Evolutionary conservation across 345 rosid genomes (phyloP), one percentile per base, ranked within the genome.

Genomic region (Mangifera indica): DNA sequence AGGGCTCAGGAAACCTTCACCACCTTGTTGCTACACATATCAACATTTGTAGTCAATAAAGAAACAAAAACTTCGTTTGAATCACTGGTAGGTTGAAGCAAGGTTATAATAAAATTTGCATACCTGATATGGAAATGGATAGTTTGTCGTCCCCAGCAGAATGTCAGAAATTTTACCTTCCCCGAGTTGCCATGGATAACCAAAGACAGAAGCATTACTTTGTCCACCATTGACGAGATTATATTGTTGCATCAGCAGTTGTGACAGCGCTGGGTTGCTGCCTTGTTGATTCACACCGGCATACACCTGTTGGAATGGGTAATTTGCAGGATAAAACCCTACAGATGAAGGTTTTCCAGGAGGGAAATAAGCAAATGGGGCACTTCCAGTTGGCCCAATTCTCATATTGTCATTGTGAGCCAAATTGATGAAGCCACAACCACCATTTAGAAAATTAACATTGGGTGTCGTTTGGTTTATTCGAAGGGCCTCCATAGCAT

Each of bases 121-220:
- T 24, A 77, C 80, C 77, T 72, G 77, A 51, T 2, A 7, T 9
- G 68, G 66, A 37, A 52, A 45, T 53, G 53, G 52, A 51, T n/a
- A 52, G 60, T 54, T 34, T 60, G 22, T 10, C 0, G 67, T 56
- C 0, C 66, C 63, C 4, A 64, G 51, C 24, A 62, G 61, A 22
- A 56, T 48, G 52, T 67, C 67, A n/a, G 5, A 37, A 5, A 49
- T 56, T n/a, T 66, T 70, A n/a, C 26, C 18, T 22, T 66, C 60
- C 7, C 45, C 57, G 13, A 54, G 45, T 17, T 48, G 49, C 1
- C 49, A 70, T 4, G 70, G 52, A 58, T 65, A 17, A 65, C 59
- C 22, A 17, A 26, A 22, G 49, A 8, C 57, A 20, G 67, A 1
- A 54, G 46, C 56, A 51, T 24, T 34, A 56, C 56, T 73, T 15